These are phyloP conservation scores for Harringtonia aguacate DNA, from an alignment of 2,329 filamentous ascomycete species.

Conservation along the genomic window DNA sequence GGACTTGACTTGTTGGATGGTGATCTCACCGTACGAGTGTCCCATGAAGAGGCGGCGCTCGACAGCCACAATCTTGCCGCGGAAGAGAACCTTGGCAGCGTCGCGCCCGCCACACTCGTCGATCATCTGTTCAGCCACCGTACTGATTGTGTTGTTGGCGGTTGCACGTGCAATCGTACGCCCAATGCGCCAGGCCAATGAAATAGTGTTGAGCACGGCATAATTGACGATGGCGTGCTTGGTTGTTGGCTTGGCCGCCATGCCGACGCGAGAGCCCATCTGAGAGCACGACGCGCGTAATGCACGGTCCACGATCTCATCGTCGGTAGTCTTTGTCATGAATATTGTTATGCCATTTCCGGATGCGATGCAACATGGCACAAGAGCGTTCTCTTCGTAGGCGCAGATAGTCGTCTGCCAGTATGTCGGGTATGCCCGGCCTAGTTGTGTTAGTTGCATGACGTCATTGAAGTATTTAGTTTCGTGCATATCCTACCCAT, in stretches of 20 bases:
- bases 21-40: constrained; percentile 31
- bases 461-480: too few species aligned
- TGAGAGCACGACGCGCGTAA: constrained; percentile 27
- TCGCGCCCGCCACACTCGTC: constrained; percentile 32
- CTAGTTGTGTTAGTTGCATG: background rate
- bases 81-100: constrained; percentile 36
- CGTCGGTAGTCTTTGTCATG: constrained; percentile 28
- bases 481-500: too few species aligned
- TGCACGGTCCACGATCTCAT: constrained; percentile 29
- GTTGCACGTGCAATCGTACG: constrained; percentile 31
- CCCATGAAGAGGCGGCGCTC: constrained; percentile 36
- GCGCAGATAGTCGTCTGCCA: constrained; percentile 26
- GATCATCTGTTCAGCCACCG: constrained; percentile 35
- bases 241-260: constrained; percentile 20
- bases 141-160: constrained; percentile 28
- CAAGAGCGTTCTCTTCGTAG: constrained; percentile 25
- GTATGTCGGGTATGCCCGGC: constrained; percentile 16
- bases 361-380: constrained; percentile 32
- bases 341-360: constrained; percentile 31
- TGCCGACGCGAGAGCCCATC: constrained; percentile 28
- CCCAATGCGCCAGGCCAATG: constrained; percentile 33
- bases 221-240: constrained; percentile 18
- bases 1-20: constrained; percentile 10
- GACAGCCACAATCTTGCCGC: constrained; percentile 40
- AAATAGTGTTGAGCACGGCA: constrained; percentile 23